Evolutionary conservation across 768 basidiomycete genomes (phyloP).

Genomic region (Russula foetens): DNA sequence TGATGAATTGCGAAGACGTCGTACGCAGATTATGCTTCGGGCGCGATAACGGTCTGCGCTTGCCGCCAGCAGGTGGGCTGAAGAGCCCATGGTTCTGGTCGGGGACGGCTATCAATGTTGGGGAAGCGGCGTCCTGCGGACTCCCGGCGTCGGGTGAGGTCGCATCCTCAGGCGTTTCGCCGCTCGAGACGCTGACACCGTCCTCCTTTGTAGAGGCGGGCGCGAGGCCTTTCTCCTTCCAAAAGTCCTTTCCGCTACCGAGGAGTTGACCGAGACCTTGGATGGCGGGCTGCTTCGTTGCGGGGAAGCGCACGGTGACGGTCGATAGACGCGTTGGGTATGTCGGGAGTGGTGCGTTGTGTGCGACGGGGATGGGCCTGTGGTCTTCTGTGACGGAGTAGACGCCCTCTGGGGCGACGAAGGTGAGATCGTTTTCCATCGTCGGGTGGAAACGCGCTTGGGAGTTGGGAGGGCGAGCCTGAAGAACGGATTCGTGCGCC

Average conservation of each 20-base stretch:
- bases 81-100: conserved; percentile 52
- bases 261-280: conserved; percentile 66
- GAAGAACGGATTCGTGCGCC: neutral
- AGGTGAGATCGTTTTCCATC: conserved; percentile 76
- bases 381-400: conserved; percentile 85
- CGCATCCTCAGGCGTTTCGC: conserved; percentile 64
- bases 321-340: conserved; percentile 60
- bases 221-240: conserved; percentile 40
- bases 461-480: conserved; percentile 5
- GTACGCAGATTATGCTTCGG: conserved; percentile 91
- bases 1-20: conserved; percentile 88
- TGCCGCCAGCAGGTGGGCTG: conserved; percentile 38
- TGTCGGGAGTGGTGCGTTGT: conserved; percentile 31
- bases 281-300: conserved; percentile 41
- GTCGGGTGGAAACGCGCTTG: conserved; percentile 15
- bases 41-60: conserved; percentile 54
- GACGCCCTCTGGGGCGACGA: conserved; percentile 85
- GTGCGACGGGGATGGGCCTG: conserved; percentile 43
- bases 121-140: conserved; percentile 24
- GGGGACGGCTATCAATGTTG: conserved; percentile 32
- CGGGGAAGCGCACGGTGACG: conserved; percentile 54
- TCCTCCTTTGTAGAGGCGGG: conserved; percentile 32
- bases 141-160: conserved; percentile 29
- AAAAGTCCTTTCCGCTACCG: conserved; percentile 55
- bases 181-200: conserved; percentile 72